Conservation (phyloP, 202 grass and related monocot genomes). For the Cymbopogon flexuosus region DNA sequence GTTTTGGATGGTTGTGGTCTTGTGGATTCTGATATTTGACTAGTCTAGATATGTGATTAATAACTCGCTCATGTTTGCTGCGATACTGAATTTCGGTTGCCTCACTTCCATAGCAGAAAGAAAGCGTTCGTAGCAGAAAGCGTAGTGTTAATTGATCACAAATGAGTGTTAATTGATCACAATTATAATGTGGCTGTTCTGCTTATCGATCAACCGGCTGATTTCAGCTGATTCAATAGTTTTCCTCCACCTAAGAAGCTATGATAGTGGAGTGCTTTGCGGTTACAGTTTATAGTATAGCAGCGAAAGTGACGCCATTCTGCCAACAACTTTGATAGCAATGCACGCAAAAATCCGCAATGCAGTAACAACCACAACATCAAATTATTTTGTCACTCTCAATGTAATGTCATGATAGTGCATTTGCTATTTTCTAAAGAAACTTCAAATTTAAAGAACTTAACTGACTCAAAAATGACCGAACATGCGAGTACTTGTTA, state of each 20-base stretch:
- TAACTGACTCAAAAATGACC: background rate
- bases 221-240: no score
- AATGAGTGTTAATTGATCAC: no score
- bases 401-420: background rate
- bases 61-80: background rate
- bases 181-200: no score
- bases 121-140: background rate
- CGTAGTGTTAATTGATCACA: no score
- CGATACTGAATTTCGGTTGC: background rate
- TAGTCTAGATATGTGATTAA: background rate
- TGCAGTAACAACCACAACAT: background rate
- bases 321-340: background rate
- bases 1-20: background rate
- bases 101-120: background rate
- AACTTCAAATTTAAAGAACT: background rate
- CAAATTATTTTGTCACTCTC: background rate
- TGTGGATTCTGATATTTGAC: background rate
- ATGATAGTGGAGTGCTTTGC: no score
- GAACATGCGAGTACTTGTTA: background rate
- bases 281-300: background rate
- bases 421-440: background rate
- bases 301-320: background rate
- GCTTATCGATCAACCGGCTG: no score
- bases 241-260: no score
- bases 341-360: background rate